Percentiles rank a stretch among this genome's conserved stretches.
These are phyloP conservation scores for Starmera pachycereana DNA, from an alignment of 805 yeast genomes.

Conservation along the genomic window DNA sequence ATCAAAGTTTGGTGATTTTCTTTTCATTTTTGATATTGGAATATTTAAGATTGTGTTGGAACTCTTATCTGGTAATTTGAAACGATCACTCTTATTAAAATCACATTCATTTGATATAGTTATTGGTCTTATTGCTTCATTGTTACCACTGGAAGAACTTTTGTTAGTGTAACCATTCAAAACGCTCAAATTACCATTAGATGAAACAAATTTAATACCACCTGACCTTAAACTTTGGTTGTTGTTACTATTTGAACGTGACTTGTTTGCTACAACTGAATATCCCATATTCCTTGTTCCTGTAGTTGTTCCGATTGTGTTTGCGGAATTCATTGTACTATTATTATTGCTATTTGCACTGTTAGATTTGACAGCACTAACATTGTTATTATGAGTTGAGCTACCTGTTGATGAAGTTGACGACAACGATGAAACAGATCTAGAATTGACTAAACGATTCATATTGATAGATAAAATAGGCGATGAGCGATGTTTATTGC, in stretches of 20 bases:
- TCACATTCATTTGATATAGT: too few relatives aligned
- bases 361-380: neutral
- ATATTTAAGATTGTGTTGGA: constrained; percentile 10
- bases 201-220: too few relatives aligned
- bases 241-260: too few relatives aligned
- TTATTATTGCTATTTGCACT: neutral
- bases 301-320: constrained; percentile 10
- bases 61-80: neutral
- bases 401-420: neutral
- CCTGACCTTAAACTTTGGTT: too few relatives aligned
- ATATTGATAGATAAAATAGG: too few relatives aligned
- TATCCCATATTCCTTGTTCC: constrained; percentile 12
- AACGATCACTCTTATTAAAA: too few relatives aligned
- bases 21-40: constrained; percentile 14
- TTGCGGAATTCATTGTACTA: constrained; percentile 1
- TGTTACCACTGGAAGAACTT: too few relatives aligned
- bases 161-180: too few relatives aligned
- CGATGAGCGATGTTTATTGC: too few relatives aligned
- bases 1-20: constrained; percentile 3
- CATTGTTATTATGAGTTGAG: neutral
- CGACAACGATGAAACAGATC: neutral
- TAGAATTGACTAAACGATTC: neutral
- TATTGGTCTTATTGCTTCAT: too few relatives aligned
- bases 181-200: too few relatives aligned
- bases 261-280: neutral